Percentiles rank a stretch among this genome's conserved stretches.
phyloP scores from a whole-genome alignment of 2,329 filamentous ascomycete genomes.

The Aspergillus niger region DNA sequence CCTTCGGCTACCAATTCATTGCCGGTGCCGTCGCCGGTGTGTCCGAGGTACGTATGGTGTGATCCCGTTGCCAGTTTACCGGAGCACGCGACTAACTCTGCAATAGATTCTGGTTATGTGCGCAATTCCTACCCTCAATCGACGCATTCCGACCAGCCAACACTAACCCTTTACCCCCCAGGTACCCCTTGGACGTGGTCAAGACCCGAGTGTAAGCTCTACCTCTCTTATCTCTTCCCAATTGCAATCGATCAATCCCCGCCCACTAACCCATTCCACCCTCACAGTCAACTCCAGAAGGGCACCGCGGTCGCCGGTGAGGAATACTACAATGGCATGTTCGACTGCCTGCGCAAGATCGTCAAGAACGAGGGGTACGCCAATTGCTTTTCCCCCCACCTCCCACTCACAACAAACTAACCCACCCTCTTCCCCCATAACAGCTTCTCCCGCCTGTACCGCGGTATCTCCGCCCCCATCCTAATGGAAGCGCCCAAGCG shows the following conservation, averaged over 20 bases:
- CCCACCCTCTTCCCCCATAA: neutral
- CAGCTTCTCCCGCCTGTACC: conserved; percentile 87
- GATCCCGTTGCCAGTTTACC: neutral
- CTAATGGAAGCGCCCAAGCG: conserved; percentile 97
- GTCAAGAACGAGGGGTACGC: conserved; percentile 88
- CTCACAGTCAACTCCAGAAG: conserved; percentile 77
- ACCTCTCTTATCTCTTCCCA: conserved; percentile 14
- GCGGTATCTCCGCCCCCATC: conserved; percentile 92
- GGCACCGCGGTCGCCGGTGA: conserved; percentile 66
- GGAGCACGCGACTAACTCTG: conserved; percentile 20
- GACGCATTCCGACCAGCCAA: neutral
- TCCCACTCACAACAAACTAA: neutral
- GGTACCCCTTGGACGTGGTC: conserved; percentile 98
- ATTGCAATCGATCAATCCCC: neutral
- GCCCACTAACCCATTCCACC: neutral
- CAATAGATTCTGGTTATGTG: conserved; percentile 85
- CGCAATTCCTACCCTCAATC: conserved; percentile 33
- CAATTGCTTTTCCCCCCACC: neutral
- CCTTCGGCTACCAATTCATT: conserved; percentile 92
- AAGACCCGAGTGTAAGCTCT: conserved; percentile 88
- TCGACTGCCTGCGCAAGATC: conserved; percentile 98
- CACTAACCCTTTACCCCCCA: conserved; percentile 41
- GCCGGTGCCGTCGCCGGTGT: conserved; percentile 97
- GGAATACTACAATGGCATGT: conserved; percentile 93
- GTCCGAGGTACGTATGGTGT: conserved; percentile 72